These are phyloP conservation scores for Exobasidium cylindrosporum DNA, from an alignment of 1,284 basidiomycete species.

Conservation along the genomic window DNA sequence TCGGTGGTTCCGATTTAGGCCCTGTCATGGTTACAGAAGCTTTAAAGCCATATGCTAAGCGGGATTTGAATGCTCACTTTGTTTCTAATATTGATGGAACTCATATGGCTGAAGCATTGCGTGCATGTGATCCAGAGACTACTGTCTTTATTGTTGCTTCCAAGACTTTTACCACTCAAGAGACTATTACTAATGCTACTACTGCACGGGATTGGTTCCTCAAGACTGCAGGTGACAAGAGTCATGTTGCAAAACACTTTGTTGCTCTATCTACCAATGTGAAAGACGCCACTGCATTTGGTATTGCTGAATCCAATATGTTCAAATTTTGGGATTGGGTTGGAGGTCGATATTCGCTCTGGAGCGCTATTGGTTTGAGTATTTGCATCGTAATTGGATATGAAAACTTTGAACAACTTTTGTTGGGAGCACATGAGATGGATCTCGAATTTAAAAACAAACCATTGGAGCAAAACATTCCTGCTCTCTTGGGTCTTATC, in stretches of 20 bases:
- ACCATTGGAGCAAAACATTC: slow-evolving; percentile 84
- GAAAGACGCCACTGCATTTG: slow-evolving; percentile 88
- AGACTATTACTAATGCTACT: slow-evolving; percentile 97
- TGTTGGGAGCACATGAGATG: slow-evolving; percentile 93
- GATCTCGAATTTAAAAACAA: slow-evolving; percentile 91
- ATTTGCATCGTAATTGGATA: slow-evolving; percentile 91
- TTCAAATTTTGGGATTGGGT: slow-evolving; percentile 99
- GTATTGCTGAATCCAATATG: slow-evolving; percentile 90
- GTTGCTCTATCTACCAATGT: slow-evolving; percentile 97
- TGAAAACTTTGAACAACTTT: slow-evolving; percentile 85
- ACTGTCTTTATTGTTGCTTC: slow-evolving; percentile 96
- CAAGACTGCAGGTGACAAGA: slow-evolving; percentile 66
- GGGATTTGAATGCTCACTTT: slow-evolving; percentile 82
- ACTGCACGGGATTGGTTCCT: slow-evolving; percentile 95
- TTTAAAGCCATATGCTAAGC: slow-evolving; percentile 85
- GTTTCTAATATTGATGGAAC: slow-evolving; percentile 98
- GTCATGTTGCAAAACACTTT: slow-evolving; percentile 96
- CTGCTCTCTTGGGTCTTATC: slow-evolving; percentile 83
- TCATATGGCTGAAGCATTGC: slow-evolving; percentile 85
- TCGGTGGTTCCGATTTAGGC: slow-evolving; percentile 94
- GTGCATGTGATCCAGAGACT: slow-evolving; percentile 79
- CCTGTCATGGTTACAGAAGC: slow-evolving; percentile 99
- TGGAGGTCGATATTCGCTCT: slow-evolving; percentile 94
- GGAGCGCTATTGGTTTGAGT: slow-evolving; percentile 94
- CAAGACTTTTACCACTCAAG: slow-evolving; percentile 99